These are phyloP conservation scores for Cladorrhinum sp. DNA, from an alignment of 2,329 filamentous ascomycete species.

Conservation along the genomic window DNA sequence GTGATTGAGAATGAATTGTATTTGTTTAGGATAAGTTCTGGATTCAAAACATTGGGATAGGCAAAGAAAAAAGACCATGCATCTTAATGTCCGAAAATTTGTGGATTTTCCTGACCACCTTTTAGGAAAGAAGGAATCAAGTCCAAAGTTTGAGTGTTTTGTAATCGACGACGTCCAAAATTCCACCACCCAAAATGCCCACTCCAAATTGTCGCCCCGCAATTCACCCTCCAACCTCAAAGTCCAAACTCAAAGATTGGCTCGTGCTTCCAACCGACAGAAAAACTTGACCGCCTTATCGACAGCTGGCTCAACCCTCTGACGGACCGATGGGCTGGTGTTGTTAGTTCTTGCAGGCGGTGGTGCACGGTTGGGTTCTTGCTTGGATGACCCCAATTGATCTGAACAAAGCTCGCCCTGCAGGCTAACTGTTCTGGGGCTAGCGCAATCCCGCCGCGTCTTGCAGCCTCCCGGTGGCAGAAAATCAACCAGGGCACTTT, in stretches of 20 bases:
- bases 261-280: background rate
- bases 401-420: conserved; percentile 8
- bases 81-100: too few relatives aligned
- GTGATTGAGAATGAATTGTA: too few relatives aligned
- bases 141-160: background rate
- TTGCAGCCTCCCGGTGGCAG: conserved; percentile 23
- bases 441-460: conserved; percentile 18
- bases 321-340: background rate
- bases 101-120: too few relatives aligned
- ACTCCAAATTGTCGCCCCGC: background rate
- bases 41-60: too few relatives aligned
- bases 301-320: too few relatives aligned
- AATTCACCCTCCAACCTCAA: background rate
- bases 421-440: conserved; percentile 12
- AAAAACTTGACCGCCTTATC: background rate
- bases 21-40: too few relatives aligned
- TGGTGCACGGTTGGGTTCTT: background rate
- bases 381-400: background rate
- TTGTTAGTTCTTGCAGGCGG: background rate
- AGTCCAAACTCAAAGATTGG: background rate
- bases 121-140: background rate
- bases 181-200: background rate
- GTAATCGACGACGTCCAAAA: too few relatives aligned
- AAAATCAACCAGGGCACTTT: conserved; percentile 16
- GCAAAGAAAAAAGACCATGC: too few relatives aligned